phyloP scores from a whole-genome alignment of 495 filamentous ascomycete species.

The Neurospora sp. region DNA sequence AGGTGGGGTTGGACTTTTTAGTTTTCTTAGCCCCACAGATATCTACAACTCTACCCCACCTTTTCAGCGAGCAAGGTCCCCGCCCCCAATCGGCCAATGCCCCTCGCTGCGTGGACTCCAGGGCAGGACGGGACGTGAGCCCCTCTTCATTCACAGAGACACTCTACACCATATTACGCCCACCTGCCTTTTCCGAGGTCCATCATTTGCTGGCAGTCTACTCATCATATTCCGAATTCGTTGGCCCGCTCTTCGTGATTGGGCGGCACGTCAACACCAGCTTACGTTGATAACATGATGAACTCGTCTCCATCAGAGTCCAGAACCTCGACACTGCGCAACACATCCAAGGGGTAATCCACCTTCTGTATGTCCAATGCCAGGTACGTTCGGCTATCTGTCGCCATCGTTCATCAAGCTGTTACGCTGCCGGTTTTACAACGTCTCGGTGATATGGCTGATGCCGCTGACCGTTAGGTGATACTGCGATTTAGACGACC shows the following conservation, averaged over 20 bases:
- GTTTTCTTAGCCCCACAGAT: not conserved
- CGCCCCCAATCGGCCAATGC: not conserved
- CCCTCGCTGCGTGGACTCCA: not conserved
- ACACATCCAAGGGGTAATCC: not conserved
- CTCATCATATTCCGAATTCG: too few species aligned
- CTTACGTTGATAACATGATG: not conserved
- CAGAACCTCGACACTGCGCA: not conserved
- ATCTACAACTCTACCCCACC: not conserved
- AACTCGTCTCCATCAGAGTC: not conserved
- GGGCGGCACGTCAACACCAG: not conserved
- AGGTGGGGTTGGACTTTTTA: not conserved
- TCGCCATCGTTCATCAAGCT: not conserved
- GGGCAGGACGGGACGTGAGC: not conserved
- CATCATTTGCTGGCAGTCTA: not conserved
- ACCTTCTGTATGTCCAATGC: not conserved
- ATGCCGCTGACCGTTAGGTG: not conserved
- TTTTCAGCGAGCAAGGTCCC: not conserved
- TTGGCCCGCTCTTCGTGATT: not conserved
- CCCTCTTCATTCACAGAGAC: not conserved
- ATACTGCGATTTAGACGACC: not conserved
- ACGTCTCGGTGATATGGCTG: not conserved
- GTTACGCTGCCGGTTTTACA: not conserved
- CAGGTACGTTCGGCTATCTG: not conserved
- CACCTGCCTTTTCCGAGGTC: not conserved
- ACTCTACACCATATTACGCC: not conserved